These are phyloP conservation scores for Hypoxylon sp. DNA, from an alignment of 2,329 filamentous ascomycete genomes.

Conservation along the genomic window DNA sequence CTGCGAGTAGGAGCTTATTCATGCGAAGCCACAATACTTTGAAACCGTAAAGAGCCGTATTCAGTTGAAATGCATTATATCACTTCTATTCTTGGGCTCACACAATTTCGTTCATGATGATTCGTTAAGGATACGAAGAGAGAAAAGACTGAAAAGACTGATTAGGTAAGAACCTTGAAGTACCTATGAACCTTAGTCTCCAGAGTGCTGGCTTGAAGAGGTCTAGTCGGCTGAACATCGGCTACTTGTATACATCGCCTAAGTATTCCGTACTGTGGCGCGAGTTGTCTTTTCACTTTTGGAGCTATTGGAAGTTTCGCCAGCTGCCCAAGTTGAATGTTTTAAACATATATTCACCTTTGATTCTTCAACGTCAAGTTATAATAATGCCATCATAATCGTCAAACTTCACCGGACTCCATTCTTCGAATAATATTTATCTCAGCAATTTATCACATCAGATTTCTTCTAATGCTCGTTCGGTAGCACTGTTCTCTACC, in stretches of 20 bases:
- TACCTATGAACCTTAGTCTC: too few relatives aligned
- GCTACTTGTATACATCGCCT: not conserved
- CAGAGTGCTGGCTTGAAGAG: not conserved
- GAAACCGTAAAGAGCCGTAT: not conserved
- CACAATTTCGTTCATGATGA: not conserved
- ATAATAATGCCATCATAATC: not conserved
- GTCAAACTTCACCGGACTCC: not conserved
- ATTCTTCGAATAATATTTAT: not conserved
- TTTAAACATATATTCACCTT: not conserved
- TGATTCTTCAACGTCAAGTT: not conserved
- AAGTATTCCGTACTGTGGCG: not conserved
- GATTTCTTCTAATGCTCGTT: conserved; percentile 30
- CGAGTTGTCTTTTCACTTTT: conserved; percentile 3
- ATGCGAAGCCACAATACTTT: not conserved
- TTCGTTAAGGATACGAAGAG: not conserved
- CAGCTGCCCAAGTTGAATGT: not conserved
- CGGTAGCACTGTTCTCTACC: conserved; percentile 35
- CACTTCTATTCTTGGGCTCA: not conserved
- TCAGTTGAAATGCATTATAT: not conserved
- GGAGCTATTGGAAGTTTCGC: not conserved
- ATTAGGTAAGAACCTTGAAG: too few relatives aligned
- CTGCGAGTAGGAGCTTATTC: not conserved
- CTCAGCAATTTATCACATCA: too few relatives aligned
- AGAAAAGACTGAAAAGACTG: not conserved
- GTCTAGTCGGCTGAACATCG: conserved; percentile 14